Evolutionary conservation across 495 filamentous ascomycete species (phyloP).

Genomic region (Aspergillus panamensis): DNA sequence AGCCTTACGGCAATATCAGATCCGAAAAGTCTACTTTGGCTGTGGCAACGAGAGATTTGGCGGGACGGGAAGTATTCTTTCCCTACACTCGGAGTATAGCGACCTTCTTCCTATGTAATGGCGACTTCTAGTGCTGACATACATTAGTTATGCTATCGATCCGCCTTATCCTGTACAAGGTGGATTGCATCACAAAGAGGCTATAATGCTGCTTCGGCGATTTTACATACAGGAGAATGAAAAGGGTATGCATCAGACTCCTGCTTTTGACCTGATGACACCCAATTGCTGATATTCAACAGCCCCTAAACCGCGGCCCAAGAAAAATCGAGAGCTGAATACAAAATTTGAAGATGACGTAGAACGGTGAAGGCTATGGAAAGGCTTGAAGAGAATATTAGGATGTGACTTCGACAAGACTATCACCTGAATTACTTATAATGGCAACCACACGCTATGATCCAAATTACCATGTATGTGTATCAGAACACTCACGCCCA

Average conservation of each 20-base stretch:
- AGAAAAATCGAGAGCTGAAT: constrained; percentile 51
- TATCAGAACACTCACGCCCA: no score
- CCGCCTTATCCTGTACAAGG: constrained; percentile 71
- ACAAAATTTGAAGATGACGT: constrained; percentile 30
- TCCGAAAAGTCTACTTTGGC: constrained; percentile 88
- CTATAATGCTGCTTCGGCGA: constrained; percentile 81
- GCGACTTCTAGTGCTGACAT: constrained; percentile 12
- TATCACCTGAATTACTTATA: no score
- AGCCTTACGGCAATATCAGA: constrained; percentile 76
- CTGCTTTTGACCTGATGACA: background rate
- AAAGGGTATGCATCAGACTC: constrained; percentile 52
- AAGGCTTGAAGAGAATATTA: no score
- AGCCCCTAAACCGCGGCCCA: constrained; percentile 62
- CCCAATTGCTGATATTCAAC: constrained; percentile 12
- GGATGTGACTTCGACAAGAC: no score
- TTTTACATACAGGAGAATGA: constrained; percentile 98
- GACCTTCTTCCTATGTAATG: background rate
- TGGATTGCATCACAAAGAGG: constrained; percentile 80
- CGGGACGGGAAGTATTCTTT: constrained; percentile 87
- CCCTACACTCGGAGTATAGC: constrained; percentile 70
- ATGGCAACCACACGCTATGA: background rate
- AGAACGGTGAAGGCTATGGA: no score
- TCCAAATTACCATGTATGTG: no score
- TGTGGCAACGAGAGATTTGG: constrained; percentile 95
- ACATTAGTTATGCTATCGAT: constrained; percentile 56